Conservation (phyloP, 495 filamentous ascomycete genomes). For the Cercophora scortea region DNA sequence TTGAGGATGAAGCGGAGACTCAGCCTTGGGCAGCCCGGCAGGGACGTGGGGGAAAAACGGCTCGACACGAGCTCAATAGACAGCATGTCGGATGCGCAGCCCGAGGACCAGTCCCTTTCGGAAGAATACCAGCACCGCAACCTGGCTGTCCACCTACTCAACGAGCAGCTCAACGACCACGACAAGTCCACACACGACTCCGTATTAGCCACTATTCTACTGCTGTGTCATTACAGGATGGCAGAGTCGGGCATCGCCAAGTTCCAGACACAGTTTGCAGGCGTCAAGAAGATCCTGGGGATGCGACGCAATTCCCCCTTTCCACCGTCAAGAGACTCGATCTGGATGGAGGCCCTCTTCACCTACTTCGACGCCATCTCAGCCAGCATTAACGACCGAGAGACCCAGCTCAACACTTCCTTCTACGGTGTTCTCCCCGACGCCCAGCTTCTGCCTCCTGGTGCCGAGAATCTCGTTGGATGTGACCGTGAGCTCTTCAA, state of each 20-base stretch:
- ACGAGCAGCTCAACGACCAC: constrained; percentile 71
- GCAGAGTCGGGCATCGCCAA: constrained; percentile 87
- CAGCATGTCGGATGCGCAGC: constrained; percentile 27
- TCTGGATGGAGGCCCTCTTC: constrained; percentile 94
- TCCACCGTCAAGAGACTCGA: constrained; percentile 58
- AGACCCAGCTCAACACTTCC: constrained; percentile 70
- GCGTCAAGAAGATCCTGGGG: constrained; percentile 83
- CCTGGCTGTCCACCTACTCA: constrained; percentile 72
- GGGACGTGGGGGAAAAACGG: constrained; percentile 27
- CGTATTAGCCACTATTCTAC: constrained; percentile 76
- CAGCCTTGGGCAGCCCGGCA: constrained; percentile 42
- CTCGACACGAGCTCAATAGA: constrained; percentile 26
- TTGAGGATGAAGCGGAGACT: constrained; percentile 54
- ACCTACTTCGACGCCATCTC: constrained; percentile 96
- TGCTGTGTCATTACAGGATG: constrained; percentile 87
- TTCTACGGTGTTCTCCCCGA: constrained; percentile 58
- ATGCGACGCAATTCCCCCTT: constrained; percentile 62
- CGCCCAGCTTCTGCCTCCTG: constrained; percentile 52
- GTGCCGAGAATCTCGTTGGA: constrained; percentile 71
- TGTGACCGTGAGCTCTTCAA: constrained; percentile 80
- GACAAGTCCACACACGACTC: constrained; percentile 72
- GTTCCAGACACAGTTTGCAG: constrained; percentile 89
- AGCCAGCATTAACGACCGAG: constrained; percentile 83
- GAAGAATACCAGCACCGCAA: constrained; percentile 80
- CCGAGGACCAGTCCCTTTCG: constrained; percentile 44